Base-by-base conservation (phyloP, 805 yeast genomes). In the Wickerhamiella hasegawae region DNA sequence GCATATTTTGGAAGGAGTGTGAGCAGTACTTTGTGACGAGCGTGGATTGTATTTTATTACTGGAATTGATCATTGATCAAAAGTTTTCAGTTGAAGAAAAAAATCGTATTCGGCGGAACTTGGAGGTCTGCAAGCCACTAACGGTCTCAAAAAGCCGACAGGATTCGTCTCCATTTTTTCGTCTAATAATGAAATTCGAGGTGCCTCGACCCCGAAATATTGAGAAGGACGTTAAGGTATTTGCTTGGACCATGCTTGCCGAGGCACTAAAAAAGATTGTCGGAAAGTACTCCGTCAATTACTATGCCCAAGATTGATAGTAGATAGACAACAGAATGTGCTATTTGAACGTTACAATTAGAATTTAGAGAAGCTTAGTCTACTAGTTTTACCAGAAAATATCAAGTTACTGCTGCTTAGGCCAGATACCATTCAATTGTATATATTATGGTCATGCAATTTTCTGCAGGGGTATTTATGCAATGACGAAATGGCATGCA, bases 191-290 rank as follows among this genome's bases (percentile, higher is more conserved):
- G 82, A 54, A 62, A 22, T 75, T 68, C 60, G 68, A 67, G 20
- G 62, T 62, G 37, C 83, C 83, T 2, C 61, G 71, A 43, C 83
- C 83, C 4, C 57, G 83, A 28, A 73, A 73, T 43, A 76, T 76
- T 31, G 82, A 73, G 45, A 76, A 76, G 49, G 79, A 74, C 48
- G 66, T 76, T 40, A 76, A 76, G 48, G 80, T 76, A 3, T 70
- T 76, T 45, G 58, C 60, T 18, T 76, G 83, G 83, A 46, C 50
- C 16, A 60, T 63, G 30, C 53, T 76, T 18, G 65, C 59, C 26
- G 60, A 55, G 21, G 82, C 82, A 0, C 47, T 75, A 34, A 52
- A 56, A 18, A 73, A 70, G 46, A 76, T 76, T 11, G 60, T 72
- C 23, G 58, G 72, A 23, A 76, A 76, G 52, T 76, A 76, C 47